Evolutionary conservation across 164 flowering plant genomes (phyloP).

Genomic region (Chimonanthus salicifolius): DNA sequence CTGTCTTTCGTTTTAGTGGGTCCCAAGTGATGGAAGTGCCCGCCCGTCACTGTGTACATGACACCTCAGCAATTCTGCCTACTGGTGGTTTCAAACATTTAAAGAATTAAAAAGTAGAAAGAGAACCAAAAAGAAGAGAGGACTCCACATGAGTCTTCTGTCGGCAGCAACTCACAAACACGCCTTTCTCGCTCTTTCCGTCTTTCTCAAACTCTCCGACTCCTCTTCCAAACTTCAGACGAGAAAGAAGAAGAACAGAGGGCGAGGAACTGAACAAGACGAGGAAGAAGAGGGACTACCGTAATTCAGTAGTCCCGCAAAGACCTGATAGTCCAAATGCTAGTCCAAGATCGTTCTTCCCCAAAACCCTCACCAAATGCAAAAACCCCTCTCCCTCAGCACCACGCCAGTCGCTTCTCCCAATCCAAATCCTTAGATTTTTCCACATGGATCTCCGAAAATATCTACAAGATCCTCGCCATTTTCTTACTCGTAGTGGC

Average conservation of each 20-base stretch:
- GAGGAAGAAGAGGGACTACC: background rate
- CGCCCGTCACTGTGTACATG: too few species aligned
- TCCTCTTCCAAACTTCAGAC: background rate
- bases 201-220: background rate
- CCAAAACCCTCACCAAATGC: constrained; percentile 30
- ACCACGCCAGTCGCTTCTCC: constrained; percentile 28
- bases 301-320: too few species aligned
- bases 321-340: constrained; percentile 29
- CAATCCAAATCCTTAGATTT: constrained; percentile 60
- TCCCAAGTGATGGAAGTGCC: too few species aligned
- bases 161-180: background rate
- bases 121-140: background rate
- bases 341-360: constrained; percentile 66
- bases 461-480: constrained; percentile 55
- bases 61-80: too few species aligned
- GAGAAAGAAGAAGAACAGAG: constrained; percentile 2
- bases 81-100: too few species aligned
- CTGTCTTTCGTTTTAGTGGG: too few species aligned
- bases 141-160: background rate
- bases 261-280: background rate
- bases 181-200: background rate
- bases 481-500: constrained; percentile 45
- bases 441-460: constrained; percentile 75
- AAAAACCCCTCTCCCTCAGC: constrained; percentile 25
- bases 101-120: too few species aligned